Conservation (phyloP, 805 yeast species). For the Candida patagonica region DNA sequence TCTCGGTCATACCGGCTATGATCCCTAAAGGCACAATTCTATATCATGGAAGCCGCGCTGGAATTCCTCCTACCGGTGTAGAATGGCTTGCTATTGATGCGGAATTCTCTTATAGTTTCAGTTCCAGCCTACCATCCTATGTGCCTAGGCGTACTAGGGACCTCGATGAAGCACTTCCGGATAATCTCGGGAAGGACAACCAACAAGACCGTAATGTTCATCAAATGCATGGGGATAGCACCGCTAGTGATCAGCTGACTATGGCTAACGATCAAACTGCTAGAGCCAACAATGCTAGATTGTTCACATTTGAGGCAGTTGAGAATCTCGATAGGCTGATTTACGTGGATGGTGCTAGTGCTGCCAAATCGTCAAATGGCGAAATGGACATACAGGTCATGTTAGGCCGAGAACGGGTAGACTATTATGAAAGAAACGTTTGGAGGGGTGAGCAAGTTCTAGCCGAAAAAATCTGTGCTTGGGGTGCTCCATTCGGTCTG, state of each 20-base stretch:
- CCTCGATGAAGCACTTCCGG: background rate
- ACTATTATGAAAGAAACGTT: no score
- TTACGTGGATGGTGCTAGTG: slow-evolving; percentile 59
- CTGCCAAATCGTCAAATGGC: slow-evolving; percentile 48
- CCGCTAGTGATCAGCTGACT: background rate
- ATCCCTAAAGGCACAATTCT: slow-evolving; percentile 50
- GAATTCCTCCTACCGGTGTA: slow-evolving; percentile 35
- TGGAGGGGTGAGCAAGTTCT: slow-evolving; percentile 35
- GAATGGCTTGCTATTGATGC: slow-evolving; percentile 63
- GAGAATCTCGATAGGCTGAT: slow-evolving; percentile 40
- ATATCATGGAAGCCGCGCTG: slow-evolving; percentile 42
- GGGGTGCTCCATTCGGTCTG: slow-evolving; percentile 44
- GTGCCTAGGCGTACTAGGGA: background rate
- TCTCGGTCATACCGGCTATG: slow-evolving; percentile 49
- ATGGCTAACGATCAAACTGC: background rate
- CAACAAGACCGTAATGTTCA: background rate
- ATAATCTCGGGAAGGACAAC: no score
- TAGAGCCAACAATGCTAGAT: slow-evolving; percentile 9
- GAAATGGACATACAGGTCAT: slow-evolving; percentile 50
- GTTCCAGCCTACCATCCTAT: background rate
- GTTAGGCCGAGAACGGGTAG: slow-evolving; percentile 27
- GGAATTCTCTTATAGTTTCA: slow-evolving; percentile 41
- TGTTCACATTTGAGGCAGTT: slow-evolving; percentile 40
- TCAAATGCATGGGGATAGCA: background rate
- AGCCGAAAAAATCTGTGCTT: slow-evolving; percentile 44